Conservation (phyloP, 164 flowering plant species). For the Brasenia schreberi region DNA sequence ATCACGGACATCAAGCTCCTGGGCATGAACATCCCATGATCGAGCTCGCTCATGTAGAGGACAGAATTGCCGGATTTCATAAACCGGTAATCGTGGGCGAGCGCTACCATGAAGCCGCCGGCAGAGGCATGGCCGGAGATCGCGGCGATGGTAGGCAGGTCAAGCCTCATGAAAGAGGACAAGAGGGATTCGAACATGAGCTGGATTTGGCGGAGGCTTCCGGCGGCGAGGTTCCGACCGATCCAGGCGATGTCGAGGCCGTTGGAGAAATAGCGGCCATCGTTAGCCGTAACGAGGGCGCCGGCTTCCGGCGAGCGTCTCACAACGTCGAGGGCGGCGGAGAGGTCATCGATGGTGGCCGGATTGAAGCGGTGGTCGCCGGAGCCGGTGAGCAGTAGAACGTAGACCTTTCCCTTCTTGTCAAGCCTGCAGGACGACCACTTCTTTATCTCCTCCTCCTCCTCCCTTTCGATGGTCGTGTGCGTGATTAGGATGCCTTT, state of each 20-base stretch:
- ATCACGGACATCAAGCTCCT: constrained; percentile 9
- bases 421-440: constrained; percentile 5
- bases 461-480: no score
- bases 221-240: neutral
- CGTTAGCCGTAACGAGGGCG: constrained; percentile 12
- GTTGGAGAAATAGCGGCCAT: constrained; percentile 12
- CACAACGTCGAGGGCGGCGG: constrained; percentile 3
- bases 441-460: no score
- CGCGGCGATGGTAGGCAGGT: constrained; percentile 10
- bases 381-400: constrained; percentile 6
- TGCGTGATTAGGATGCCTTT: no score
- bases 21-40: constrained; percentile 13
- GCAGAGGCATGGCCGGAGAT: constrained; percentile 9
- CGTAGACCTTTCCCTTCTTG: constrained; percentile 3
- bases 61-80: constrained; percentile 7
- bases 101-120: constrained; percentile 6
- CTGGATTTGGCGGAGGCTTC: constrained; percentile 1
- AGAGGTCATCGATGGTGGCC: constrained; percentile 4
- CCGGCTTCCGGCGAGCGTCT: constrained; percentile 5
- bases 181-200: constrained; percentile 8
- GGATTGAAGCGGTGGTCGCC: constrained; percentile 13
- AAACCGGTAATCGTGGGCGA: constrained; percentile 10
- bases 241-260: constrained; percentile 12
- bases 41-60: constrained; percentile 12
- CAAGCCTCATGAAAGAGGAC: constrained; percentile 7